Base-by-base conservation (phyloP, 2,329 filamentous ascomycete species). In the Mycosphaerella sp. region DNA sequence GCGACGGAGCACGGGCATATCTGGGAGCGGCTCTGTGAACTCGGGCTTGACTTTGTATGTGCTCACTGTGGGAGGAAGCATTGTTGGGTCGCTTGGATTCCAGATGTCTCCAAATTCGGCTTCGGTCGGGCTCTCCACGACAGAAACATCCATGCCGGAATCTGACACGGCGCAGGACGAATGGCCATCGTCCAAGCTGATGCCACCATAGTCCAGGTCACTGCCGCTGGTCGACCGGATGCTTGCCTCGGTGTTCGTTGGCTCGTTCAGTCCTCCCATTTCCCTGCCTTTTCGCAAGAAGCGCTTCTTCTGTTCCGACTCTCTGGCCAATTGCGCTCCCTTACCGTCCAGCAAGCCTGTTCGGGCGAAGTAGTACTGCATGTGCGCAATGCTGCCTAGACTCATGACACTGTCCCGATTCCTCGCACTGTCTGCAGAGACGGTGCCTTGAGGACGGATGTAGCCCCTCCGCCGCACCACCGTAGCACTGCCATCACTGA, bases 281-380 rank as follows among this genome's bases (percentile, higher is more conserved):
- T 54, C 51, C 27, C 51, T 40, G 28, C 44, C 51, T 14, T 64
- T 63, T 37, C 66, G 59, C 27, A 59, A 48, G 50, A 39, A 30
- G 12, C 41, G 44, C 50, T 66, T 67, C 53, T 66, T 64, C 58
- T 65, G 66, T 39, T 63, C 58, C 21, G 21, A 21, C 9, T 49
- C 49, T 16, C 30, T 86, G 17, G 87, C 85, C 53, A 94, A 73
- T 68, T 94, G 86, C 48, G 82, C 93, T 32, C 90, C 91, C 68
- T 96, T 96, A 50, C 91, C 89, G 65, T 98, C 93, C 44, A 98
- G 73, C 57, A 98, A 73, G 5, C 93, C 93, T 0, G 93, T 98
- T 53, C 93, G 79, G 32, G 93, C 91, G 73, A 98, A 98, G 72
- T 97, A 98, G 72, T 97, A 95, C 70, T 98, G 93, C 65, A 98